Base-by-base conservation (phyloP, 306 rosid genomes). In the Pueraria montana region DNA sequence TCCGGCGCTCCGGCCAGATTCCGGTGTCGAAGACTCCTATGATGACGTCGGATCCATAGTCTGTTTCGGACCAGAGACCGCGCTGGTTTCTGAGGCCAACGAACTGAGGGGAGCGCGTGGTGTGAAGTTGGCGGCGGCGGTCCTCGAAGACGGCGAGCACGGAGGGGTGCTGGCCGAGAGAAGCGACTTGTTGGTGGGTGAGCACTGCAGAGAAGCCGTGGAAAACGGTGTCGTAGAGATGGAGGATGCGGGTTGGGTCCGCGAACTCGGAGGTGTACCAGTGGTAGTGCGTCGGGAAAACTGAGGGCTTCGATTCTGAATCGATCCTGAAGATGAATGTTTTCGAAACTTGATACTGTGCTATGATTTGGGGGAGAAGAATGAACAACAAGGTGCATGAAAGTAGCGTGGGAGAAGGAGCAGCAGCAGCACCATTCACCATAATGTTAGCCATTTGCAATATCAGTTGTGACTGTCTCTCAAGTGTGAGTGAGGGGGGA, bases 11-110 rank as follows among this genome's bases (percentile, higher is more conserved):
- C 18, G 67, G 67, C 67, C 67, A 61, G n/a, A 61, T 61, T 61
- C 67, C 67, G 1, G 67, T 61, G 67, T 61, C 67, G 67, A 61
- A 61, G n/a, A 61, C 67, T 26, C 67, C 67, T 18, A 61, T 61
- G 36, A 61, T 61, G 18, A 61, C 67, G 38, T 61, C 67, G 18
- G 67, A 61, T 13, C 67, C 67, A 18, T 61, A 61, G 38, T 61
- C 18, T 0, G 67, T 61, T 26, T 61, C 38, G 9, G 18, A 61
- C 67, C 67, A 61, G 10, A 61, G 67, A 0, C 67, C 67, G 0
- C 38, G 67, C 18, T 5, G 38, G 67, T 61, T 61, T 61, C 67
- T 26, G 38, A 61, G 67, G 67, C 67, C 67, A 61, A 61, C 38
- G 18, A 61, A 61, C 67, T 61, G 38, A 61, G 67, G 67, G 1